phyloP scores from a whole-genome alignment of 495 filamentous ascomycete genomes.

The Viridothelium virens region DNA sequence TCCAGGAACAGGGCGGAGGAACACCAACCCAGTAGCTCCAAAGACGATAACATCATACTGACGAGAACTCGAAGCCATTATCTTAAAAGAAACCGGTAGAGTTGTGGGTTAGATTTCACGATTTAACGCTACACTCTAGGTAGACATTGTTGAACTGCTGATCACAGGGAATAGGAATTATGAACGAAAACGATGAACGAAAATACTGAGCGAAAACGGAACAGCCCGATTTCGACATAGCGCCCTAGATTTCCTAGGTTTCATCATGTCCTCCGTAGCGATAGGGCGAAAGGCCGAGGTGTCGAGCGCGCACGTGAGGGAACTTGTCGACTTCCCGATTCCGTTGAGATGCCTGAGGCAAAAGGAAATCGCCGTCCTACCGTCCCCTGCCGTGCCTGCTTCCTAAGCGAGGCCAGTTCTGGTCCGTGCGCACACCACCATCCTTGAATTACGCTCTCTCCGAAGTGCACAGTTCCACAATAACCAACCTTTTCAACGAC shows the following conservation, averaged over 20 bases:
- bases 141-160: background rate
- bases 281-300: conserved; percentile 1
- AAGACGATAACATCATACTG: conserved; percentile 79
- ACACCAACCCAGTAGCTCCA: conserved; percentile 58
- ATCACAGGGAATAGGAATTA: background rate
- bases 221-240: background rate
- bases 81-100: background rate
- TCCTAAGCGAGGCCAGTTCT: background rate
- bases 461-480: background rate
- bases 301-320: conserved; percentile 1
- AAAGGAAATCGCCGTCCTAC: background rate
- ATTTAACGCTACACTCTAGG: background rate
- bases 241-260: no score
- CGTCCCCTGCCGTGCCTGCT: no score
- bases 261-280: no score
- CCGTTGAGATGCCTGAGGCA: background rate
- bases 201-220: background rate
- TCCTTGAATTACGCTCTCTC: background rate
- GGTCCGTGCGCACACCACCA: conserved; percentile 9
- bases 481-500: conserved; percentile 26
- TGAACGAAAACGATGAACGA: background rate
- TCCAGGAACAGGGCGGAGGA: background rate
- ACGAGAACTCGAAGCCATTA: conserved; percentile 40
- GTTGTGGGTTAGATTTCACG: conserved; percentile 3
- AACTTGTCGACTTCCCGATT: background rate